Percentiles rank a stretch among this genome's conserved stretches.
Evolutionary conservation across 2,329 filamentous ascomycete genomes (phyloP).

Genomic region (Thielaviopsis cerberus): DNA sequence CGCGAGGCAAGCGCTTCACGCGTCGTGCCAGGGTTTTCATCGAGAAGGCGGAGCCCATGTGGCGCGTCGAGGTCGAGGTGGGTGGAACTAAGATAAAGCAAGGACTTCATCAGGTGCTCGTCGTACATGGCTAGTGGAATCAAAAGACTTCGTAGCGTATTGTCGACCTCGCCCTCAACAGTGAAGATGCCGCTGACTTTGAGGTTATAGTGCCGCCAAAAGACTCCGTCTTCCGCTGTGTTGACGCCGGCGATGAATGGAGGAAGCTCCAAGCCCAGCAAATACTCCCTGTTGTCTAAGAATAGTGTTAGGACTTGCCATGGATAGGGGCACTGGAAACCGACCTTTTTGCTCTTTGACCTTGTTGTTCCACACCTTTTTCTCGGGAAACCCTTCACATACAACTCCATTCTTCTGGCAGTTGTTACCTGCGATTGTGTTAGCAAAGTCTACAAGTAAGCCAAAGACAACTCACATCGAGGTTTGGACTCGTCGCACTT

Average conservation of each 20-base stretch:
- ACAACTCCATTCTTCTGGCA: slow-evolving; percentile 87
- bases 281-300: slow-evolving; percentile 22
- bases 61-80: slow-evolving; percentile 46
- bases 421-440: slow-evolving; percentile 44
- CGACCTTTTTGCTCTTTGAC: slow-evolving; percentile 48
- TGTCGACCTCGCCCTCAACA: slow-evolving; percentile 60
- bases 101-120: slow-evolving; percentile 73
- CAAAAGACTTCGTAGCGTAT: slow-evolving; percentile 71
- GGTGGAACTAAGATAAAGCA: slow-evolving; percentile 65
- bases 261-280: slow-evolving; percentile 32
- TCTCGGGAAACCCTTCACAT: slow-evolving; percentile 77
- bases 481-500: slow-evolving; percentile 54
- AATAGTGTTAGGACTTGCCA: background rate
- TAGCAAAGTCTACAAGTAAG: slow-evolving; percentile 14
- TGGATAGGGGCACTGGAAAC: slow-evolving; percentile 18
- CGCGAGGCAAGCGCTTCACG: slow-evolving; percentile 29
- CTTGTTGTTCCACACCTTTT: slow-evolving; percentile 71
- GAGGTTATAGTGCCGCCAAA: slow-evolving; percentile 68
- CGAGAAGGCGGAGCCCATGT: slow-evolving; percentile 34
- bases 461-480: slow-evolving; percentile 31
- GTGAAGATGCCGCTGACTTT: slow-evolving; percentile 66
- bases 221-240: slow-evolving; percentile 57
- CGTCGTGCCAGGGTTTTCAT: slow-evolving; percentile 29
- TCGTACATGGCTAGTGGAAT: slow-evolving; percentile 66
- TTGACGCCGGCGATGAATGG: slow-evolving; percentile 67